These are phyloP conservation scores for Senna tora DNA, from an alignment of 306 rosid genomes.

Conservation along the genomic window DNA sequence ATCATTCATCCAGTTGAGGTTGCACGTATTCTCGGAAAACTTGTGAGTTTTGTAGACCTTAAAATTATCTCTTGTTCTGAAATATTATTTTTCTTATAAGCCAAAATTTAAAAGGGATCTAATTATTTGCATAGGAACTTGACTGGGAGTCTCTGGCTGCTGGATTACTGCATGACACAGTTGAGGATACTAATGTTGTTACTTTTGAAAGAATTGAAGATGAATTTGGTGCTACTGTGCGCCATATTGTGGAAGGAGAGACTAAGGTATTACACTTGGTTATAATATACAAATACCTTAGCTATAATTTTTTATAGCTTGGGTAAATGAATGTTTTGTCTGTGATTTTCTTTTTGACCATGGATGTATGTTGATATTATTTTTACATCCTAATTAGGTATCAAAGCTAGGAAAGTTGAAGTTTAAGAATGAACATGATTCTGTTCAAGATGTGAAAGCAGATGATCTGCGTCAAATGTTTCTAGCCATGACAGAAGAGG, in stretches of 20 bases:
- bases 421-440: slow-evolving; percentile 75
- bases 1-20: slow-evolving; percentile 99
- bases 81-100: slow-evolving; percentile 31
- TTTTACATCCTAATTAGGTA: slow-evolving; percentile 60
- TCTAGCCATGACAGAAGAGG: slow-evolving; percentile 99
- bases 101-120: slow-evolving; percentile 31
- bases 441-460: slow-evolving; percentile 94
- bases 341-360: background rate
- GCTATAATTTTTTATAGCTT: background rate
- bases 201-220: slow-evolving; percentile 91
- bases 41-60: slow-evolving; percentile 60
- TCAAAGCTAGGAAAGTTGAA: slow-evolving; percentile 95
- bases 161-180: slow-evolving; percentile 96
- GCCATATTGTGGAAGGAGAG: slow-evolving; percentile 98
- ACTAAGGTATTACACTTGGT: slow-evolving; percentile 71
- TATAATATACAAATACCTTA: slow-evolving; percentile 5
- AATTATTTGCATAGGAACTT: slow-evolving; percentile 66
- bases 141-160: slow-evolving; percentile 99
- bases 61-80: slow-evolving; percentile 16
- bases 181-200: slow-evolving; percentile 91
- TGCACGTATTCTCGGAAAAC: slow-evolving; percentile 96
- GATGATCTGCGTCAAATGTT: slow-evolving; percentile 98
- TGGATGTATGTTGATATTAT: slow-evolving; percentile 29
- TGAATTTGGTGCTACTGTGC: slow-evolving; percentile 88
- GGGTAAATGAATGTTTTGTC: slow-evolving; percentile 25